phyloP scores from a whole-genome alignment of 2,329 filamentous ascomycete genomes.

The Grosmannia serpens region DNA sequence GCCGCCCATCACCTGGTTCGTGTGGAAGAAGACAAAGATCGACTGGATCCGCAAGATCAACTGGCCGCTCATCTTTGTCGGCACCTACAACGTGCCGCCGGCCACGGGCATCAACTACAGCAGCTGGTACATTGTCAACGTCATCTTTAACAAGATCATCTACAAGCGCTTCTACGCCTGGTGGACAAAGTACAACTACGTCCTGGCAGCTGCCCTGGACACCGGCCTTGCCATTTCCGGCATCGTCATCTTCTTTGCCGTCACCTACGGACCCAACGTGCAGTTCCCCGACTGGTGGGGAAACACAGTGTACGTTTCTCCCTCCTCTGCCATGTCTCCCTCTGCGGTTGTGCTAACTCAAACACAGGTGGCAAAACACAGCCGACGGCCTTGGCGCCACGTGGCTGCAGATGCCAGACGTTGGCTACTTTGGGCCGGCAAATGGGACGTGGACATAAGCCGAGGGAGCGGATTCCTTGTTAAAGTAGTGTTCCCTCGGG shows the following conservation, averaged over 20 bases:
- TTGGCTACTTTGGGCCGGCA: constrained; percentile 20
- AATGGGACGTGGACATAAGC: constrained; percentile 20
- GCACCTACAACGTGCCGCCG: constrained; percentile 26
- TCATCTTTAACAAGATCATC: constrained; percentile 32
- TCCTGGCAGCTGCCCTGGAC: constrained; percentile 22
- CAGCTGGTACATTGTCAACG: constrained; percentile 30
- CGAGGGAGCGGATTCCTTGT: not conserved
- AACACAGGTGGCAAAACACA: constrained; percentile 19
- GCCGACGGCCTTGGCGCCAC: constrained; percentile 20
- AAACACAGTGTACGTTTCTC: constrained; percentile 17
- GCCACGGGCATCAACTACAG: constrained; percentile 24
- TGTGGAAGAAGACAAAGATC: constrained; percentile 24
- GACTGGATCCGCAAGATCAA: constrained; percentile 24
- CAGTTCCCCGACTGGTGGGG: constrained; percentile 25
- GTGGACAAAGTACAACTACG: constrained; percentile 34
- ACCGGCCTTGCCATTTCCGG: constrained; percentile 21
- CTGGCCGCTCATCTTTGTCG: constrained; percentile 24
- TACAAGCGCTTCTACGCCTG: constrained; percentile 30
- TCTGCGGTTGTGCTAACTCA: not conserved
- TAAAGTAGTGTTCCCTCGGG: too few relatives aligned
- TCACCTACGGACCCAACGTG: constrained; percentile 20
- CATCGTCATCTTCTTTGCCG: constrained; percentile 24
- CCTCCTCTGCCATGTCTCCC: not conserved
- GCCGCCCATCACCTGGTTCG: constrained; percentile 28
- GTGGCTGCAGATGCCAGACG: constrained; percentile 20